Base-by-base conservation (phyloP, 495 filamentous ascomycete species). In the Letharia lupina region DNA sequence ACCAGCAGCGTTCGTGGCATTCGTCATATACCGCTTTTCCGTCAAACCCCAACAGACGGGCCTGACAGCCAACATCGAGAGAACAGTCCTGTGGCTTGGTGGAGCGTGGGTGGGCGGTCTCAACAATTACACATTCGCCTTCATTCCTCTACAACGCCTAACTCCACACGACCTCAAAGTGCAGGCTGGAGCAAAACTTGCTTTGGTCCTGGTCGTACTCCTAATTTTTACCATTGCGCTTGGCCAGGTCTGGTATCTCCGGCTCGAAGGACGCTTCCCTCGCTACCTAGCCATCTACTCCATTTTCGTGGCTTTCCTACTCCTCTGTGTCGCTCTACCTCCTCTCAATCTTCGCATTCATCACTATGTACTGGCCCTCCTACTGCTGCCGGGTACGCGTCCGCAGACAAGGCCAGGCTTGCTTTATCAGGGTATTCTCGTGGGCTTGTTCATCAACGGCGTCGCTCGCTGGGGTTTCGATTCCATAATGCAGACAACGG, bases 381-480 rank as follows among this genome's bases (percentile, higher is more conserved):
- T 97, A 3, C 82, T 98, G 0, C 84, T 96, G 18, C 91, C 90
- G 0, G 91, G 91, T 0, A 96, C 93, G 0, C 84, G 86, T 52
- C 83, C 96, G 60, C 91, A 93, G 64, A 96, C 88, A 4, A 83
- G 93, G 0, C 87, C 88, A 0, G 86, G 85, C 0, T 75, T 96
- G 18, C 74, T 94, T 12, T 96, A 90, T 67, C 91, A 96, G 71
- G 93, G 93, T 4, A 75, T 98, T n/a, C 77, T 98, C 1, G 73
- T 98, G 10, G 93, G 93, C 18, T 79, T 98, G 0, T 96, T 96
- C 75, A 84, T 95, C 76, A 96, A 98, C 71, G 93, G 93, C 23
- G 84, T 91, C 67, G 93, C 92, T 16, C 81, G 93, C 20, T 98
- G 93, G 93, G 93, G 91, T 16, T 98, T 96, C 70, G 93, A 92